These are phyloP conservation scores for Rhizophagus clarus DNA, from an alignment of 192 early-diverging fungal genomes.

Conservation along the genomic window DNA sequence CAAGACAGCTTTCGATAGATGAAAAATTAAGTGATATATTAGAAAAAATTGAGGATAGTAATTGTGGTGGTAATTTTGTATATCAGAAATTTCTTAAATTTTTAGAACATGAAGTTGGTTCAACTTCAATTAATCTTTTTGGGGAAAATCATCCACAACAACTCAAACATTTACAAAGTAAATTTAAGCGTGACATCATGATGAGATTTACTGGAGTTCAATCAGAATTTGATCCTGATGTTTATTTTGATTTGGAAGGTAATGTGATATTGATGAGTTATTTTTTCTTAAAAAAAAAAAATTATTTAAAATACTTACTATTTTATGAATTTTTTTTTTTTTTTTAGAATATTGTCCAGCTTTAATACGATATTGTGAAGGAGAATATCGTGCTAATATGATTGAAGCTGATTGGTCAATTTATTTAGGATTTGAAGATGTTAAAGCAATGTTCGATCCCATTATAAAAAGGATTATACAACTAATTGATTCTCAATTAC, in stretches of 20 bases:
- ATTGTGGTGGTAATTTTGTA: neutral
- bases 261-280: neutral
- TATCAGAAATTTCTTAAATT: neutral
- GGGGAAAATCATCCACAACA: neutral
- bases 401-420: neutral
- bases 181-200: neutral
- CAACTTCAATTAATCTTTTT: neutral
- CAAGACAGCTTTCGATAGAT: neutral
- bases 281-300: neutral
- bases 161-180: neutral
- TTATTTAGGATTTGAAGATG: neutral
- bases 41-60: neutral
- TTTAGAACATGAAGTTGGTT: neutral
- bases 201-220: neutral
- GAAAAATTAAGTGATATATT: neutral
- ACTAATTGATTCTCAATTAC: constrained; percentile 53
- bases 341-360: neutral
- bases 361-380: neutral
- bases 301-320: too few relatives aligned
- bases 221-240: neutral
- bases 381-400: neutral
- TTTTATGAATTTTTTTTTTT: too few relatives aligned
- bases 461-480: constrained; percentile 52
- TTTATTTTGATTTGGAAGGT: neutral
- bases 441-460: constrained; percentile 48